Conservation (phyloP, 225 moss, liverwort and hornwort species). For the Ulota crispa region DNA sequence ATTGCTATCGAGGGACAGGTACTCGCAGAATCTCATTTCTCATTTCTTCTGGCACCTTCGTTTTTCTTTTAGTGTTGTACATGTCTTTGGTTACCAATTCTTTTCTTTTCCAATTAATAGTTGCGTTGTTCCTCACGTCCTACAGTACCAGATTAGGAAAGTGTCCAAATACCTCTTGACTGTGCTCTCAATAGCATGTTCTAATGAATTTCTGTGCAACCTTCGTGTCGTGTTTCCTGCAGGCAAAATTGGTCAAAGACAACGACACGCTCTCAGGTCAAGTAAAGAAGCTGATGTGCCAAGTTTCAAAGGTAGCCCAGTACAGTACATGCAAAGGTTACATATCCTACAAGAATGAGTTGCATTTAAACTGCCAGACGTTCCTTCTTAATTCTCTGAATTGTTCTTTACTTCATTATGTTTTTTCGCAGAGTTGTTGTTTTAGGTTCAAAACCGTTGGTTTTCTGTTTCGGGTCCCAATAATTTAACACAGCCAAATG, state of each 20-base stretch:
- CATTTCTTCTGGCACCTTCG: not conserved
- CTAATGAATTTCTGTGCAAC: not conserved
- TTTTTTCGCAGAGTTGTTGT: slow-evolving; percentile 4
- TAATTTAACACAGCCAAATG: not conserved
- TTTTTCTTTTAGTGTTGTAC: not conserved
- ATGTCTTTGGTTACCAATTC: slow-evolving; percentile 5
- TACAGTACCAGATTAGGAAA: not conserved
- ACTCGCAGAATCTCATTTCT: not conserved
- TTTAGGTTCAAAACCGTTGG: not conserved
- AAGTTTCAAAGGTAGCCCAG: slow-evolving; percentile 46
- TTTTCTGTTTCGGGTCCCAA: not conserved
- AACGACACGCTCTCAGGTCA: slow-evolving; percentile 40
- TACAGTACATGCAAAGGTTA: not conserved
- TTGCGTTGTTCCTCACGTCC: not conserved
- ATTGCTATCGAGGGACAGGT: slow-evolving; percentile 83
- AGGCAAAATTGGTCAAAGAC: slow-evolving; percentile 45
- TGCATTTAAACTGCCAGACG: not conserved
- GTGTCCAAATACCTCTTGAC: not conserved
- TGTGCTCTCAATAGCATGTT: not conserved
- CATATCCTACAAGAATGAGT: not conserved
- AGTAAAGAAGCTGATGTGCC: slow-evolving; percentile 42
- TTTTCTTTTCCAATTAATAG: not conserved
- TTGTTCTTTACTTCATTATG: not conserved
- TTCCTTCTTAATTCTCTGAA: not conserved
- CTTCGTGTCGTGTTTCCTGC: slow-evolving; percentile 8